These are phyloP conservation scores for Mrakia blollopis DNA, from an alignment of 768 basidiomycete genomes.

Conservation along the genomic window DNA sequence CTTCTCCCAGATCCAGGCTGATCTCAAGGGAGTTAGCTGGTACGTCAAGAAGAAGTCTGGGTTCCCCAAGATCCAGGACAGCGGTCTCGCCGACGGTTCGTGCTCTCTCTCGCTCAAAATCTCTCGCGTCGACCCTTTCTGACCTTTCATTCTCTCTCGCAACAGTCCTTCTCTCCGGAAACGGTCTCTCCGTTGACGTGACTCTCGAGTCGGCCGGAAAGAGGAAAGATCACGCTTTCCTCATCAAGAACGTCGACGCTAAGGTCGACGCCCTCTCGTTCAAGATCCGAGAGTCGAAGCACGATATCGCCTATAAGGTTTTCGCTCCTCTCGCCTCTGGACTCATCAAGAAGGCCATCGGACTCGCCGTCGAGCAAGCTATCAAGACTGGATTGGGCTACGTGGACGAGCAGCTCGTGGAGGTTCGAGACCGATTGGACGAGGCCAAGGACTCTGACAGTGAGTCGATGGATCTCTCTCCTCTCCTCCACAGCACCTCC, in stretches of 20 bases:
- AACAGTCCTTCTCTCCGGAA: constrained; percentile 61
- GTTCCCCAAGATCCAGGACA: constrained; percentile 62
- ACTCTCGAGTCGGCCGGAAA: constrained; percentile 46
- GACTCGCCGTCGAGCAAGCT: constrained; percentile 59
- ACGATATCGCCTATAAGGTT: constrained; percentile 61
- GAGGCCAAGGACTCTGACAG: constrained; percentile 54
- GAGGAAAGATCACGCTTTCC: constrained; percentile 44
- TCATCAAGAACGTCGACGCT: constrained; percentile 48
- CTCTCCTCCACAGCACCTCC: too few species aligned
- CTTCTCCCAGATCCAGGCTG: constrained; percentile 76
- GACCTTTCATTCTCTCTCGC: constrained; percentile 11
- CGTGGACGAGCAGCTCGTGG: constrained; percentile 79
- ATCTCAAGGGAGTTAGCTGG: constrained; percentile 48
- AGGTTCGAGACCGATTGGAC: constrained; percentile 58
- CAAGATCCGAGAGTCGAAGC: constrained; percentile 83
- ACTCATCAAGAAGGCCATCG: constrained; percentile 69
- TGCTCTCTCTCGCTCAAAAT: constrained; percentile 26
- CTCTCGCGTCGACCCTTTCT: constrained; percentile 39
- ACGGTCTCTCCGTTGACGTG: constrained; percentile 63
- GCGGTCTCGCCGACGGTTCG: constrained; percentile 72
- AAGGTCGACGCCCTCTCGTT: constrained; percentile 81
- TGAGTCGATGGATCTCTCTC: constrained; percentile 12
- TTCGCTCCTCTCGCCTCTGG: constrained; percentile 41
- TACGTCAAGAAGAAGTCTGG: constrained; percentile 75
- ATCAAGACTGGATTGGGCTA: constrained; percentile 78